These are phyloP conservation scores for Solanum paucissectum DNA, from an alignment of 257 asterid genomes.

Conservation along the genomic window DNA sequence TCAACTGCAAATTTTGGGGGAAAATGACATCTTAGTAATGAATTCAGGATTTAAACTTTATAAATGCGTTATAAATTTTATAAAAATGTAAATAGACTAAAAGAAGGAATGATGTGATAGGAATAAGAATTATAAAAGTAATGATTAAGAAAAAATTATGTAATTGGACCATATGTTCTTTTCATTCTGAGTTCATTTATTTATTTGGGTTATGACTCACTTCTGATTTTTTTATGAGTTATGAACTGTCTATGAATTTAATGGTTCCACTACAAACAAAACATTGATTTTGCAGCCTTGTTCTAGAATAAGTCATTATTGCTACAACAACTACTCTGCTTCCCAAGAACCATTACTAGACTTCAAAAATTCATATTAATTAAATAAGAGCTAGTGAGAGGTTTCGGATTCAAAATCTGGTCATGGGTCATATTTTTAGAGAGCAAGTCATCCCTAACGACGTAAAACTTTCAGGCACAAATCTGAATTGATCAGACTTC, in stretches of 20 bases:
- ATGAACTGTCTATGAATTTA: neutral
- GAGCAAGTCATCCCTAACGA: rapidly evolving
- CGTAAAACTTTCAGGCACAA: neutral
- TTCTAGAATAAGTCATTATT: neutral
- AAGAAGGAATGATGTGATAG: neutral
- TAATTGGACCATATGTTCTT: neutral
- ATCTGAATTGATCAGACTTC: neutral
- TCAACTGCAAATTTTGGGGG: constrained; percentile 25
- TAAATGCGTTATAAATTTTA: neutral
- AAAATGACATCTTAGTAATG: rapidly evolving
- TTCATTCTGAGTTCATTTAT: neutral
- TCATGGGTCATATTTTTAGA: neutral
- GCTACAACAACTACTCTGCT: neutral
- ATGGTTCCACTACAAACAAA: neutral
- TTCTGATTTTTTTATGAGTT: neutral
- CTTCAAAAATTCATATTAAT: neutral
- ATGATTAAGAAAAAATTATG: neutral
- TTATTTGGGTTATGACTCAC: neutral
- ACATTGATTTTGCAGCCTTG: neutral
- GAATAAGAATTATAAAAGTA: neutral
- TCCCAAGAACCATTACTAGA: neutral
- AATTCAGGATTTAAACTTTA: neutral
- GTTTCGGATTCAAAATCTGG: neutral
- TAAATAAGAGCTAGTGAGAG: neutral
- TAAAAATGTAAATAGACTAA: neutral